Evolutionary conservation across 305 asterid genomes (phyloP).

Genomic region (Andrographis paniculata): DNA sequence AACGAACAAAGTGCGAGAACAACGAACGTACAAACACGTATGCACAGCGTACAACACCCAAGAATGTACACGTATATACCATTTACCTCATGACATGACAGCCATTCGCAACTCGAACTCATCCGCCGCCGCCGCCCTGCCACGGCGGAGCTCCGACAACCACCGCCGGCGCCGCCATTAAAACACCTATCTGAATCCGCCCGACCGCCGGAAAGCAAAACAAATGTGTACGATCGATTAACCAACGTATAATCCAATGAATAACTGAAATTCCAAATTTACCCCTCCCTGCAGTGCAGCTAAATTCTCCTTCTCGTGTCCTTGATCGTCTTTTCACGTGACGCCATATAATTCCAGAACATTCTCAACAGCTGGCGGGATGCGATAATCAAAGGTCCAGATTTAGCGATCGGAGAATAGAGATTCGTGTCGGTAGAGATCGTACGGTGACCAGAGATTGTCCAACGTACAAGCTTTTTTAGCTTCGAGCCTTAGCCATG

Average conservation of each 20-base stretch:
- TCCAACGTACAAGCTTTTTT: constrained; percentile 67
- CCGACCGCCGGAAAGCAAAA: too few species aligned
- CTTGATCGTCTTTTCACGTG: constrained; percentile 23
- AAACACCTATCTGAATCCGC: too few species aligned
- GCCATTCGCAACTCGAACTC: constrained; percentile 16
- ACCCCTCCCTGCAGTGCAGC: constrained; percentile 13
- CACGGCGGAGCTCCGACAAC: too few species aligned
- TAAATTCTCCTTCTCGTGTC: constrained; percentile 24
- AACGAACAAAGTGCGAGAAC: neutral
- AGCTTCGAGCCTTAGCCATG: constrained; percentile 68
- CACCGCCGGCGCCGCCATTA: too few species aligned
- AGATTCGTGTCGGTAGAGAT: constrained; percentile 42
- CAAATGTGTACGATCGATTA: too few species aligned
- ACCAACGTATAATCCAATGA: too few species aligned
- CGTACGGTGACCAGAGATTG: constrained; percentile 67
- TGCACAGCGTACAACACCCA: neutral
- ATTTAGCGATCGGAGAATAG: constrained; percentile 35
- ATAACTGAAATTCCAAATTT: constrained; percentile 18
- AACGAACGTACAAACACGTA: constrained; percentile 4
- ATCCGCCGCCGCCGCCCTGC: too few species aligned
- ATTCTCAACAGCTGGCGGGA: too few species aligned
- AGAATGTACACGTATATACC: neutral
- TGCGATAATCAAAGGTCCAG: too few species aligned
- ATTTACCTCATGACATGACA: constrained; percentile 13
- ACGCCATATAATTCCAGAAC: too few species aligned